phyloP scores from a whole-genome alignment of 2,329 filamentous ascomycete genomes.

The Sporothrix phasma region DNA sequence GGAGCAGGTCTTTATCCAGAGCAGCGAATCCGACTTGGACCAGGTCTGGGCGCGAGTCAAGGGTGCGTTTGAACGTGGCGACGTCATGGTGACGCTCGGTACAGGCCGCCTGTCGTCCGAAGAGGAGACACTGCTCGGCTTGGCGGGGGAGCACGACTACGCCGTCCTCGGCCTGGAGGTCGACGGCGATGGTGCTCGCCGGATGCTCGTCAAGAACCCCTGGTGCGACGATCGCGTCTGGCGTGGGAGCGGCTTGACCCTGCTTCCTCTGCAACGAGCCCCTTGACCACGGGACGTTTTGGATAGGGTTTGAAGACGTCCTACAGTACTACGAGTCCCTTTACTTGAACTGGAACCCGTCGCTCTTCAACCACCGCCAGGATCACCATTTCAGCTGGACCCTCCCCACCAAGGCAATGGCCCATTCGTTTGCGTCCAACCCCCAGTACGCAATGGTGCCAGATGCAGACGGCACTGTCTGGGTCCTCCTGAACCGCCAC shows the following conservation, averaged over 20 bases:
- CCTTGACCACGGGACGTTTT: constrained; percentile 64
- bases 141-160: constrained; percentile 90
- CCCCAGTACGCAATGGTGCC: constrained; percentile 63
- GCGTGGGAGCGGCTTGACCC: constrained; percentile 41
- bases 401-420: constrained; percentile 36
- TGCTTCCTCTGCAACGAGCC: constrained; percentile 14
- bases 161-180: constrained; percentile 74
- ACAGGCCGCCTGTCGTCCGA: constrained; percentile 70
- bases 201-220: constrained; percentile 85
- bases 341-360: constrained; percentile 95
- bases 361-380: constrained; percentile 68
- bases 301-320: constrained; percentile 83
- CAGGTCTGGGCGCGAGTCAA: constrained; percentile 70
- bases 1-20: constrained; percentile 85
- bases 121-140: constrained; percentile 70
- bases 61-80: constrained; percentile 62
- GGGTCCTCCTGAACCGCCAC: constrained; percentile 80
- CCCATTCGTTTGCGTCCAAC: constrained; percentile 51
- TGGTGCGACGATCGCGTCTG: constrained; percentile 78
- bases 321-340: constrained; percentile 90
- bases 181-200: constrained; percentile 46
- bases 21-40: constrained; percentile 61
- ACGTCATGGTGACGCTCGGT: constrained; percentile 82
- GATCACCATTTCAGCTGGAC: constrained; percentile 89
- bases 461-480: constrained; percentile 52